Evolutionary conservation across 228 moss, liverwort and hornwort species (phyloP), one percentile per base, ranked within the genome.

Genomic region (Sphagnum fallax): DNA sequence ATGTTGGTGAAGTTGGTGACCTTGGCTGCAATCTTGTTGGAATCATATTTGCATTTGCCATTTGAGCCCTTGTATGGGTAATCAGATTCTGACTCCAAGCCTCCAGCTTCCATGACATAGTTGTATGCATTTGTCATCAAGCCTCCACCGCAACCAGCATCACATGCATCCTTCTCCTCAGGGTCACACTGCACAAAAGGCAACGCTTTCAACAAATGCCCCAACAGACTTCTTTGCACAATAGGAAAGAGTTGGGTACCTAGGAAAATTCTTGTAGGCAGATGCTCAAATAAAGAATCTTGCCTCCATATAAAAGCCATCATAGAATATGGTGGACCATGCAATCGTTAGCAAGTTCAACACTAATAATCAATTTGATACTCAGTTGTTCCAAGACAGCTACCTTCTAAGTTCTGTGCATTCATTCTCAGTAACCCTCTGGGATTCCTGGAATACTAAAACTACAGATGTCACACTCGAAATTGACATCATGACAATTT

Each of bases 111-210:
- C 66, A 88, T 84, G 52, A 98, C 89, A 62, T 98, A 98, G 13
- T 86, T 75, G 52, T 94, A 98, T 1, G 98, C 98, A 59, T 85
- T 98, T 4, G 94, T 98, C 98, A 98, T 98, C 61, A 98, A 72
- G 59, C 98, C 98, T 58, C 98, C 98, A 60, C 79, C 81, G 69
- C 98, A 98, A 10, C 98, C 98, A 7, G 92, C 18, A 65, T 98
- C 98, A 70, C 98, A 98, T 15, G 90, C 85, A 50, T 80, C 81
- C 13, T 61, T 61, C 55, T 92, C 94, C 13, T 72, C 69, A 16
- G 70, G 74, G 74, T 98, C 98, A 74, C 98, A 98, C 93, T 97
- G 82, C 72, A 69, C n/a, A 72, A 72, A 62, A 16, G n/a, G 65
- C 13, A 7, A 47, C 64, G 18, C 55, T 55, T 12, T 55, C 12